These are phyloP conservation scores for Cadophora sp. DNA, from an alignment of 2,329 filamentous ascomycete genomes.

Conservation along the genomic window DNA sequence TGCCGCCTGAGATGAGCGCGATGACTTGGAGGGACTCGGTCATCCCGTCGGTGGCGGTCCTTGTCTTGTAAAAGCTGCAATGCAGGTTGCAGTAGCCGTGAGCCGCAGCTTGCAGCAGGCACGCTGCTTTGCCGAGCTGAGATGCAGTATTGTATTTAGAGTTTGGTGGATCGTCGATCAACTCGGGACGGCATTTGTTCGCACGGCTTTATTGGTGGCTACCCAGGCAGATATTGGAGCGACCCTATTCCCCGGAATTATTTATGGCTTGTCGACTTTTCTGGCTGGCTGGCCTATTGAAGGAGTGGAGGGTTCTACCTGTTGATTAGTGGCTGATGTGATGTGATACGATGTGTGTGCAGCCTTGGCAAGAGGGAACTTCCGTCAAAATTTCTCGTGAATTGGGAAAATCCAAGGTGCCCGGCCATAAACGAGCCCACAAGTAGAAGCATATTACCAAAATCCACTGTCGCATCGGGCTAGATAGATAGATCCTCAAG, in stretches of 20 bases:
- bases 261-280: background rate
- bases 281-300: background rate
- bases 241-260: constrained; percentile 8
- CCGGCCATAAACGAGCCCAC: background rate
- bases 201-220: constrained; percentile 2
- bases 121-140: constrained; percentile 7
- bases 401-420: background rate
- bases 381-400: background rate
- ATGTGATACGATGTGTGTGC: too few species aligned
- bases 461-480: background rate
- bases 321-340: background rate
- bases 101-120: constrained; percentile 5
- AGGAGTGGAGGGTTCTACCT: background rate
- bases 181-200: constrained; percentile 1
- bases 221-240: background rate
- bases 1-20: constrained; percentile 92
- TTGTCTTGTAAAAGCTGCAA: constrained; percentile 3
- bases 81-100: background rate
- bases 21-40: constrained; percentile 74
- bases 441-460: background rate
- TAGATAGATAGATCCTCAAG: too few species aligned
- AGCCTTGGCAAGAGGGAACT: background rate
- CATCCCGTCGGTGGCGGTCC: constrained; percentile 44
- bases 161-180: constrained; percentile 4
- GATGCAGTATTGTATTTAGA: background rate